Evolutionary conservation across 2,329 filamentous ascomycete species (phyloP), one percentile per base, ranked within the genome.

Genomic region (Tolypocladium amazonense): DNA sequence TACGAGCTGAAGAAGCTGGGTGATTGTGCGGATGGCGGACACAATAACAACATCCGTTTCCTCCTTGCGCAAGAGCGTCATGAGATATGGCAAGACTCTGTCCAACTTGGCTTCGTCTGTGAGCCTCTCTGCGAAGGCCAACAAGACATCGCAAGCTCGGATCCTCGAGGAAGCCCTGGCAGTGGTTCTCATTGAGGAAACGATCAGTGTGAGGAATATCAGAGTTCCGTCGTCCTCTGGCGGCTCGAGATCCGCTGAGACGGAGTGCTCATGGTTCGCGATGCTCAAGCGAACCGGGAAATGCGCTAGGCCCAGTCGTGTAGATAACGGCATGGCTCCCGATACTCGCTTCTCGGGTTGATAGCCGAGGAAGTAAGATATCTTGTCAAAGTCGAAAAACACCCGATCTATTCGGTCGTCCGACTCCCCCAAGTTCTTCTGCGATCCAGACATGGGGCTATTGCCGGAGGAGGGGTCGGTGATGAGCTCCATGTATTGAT

Each of bases 71-170:
- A 99, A 78, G 35, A 97, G 75, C 6, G 86, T 84, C 75, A 96
- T 89, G 41, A 97, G 77, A 70, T 97, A 97, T 1, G 94, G 94
- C 56, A 99, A 77, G 30, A 97, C 89, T 56, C 94, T 86, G 72
- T 99, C 95, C 56, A 99, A 79, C 72, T 97, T 97, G 3, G 92
- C 92, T 74, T 99, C 94, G 70, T 99, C 95, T 0, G 93, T 96
- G 30, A 97, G 75, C 61, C 89, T 83, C 74, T 97, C 92, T 0
- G 92, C 87, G 71, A 99, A 97, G 2, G 93, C 93, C 56, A 99
- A 77, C 56, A 99, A 80, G 47, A 99, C 81, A 71, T 99, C 94
- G 69, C 94, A 96, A 1, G 91, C 94, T 66, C 91, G 87, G 50
- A 97, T 81, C 65, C 91, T 88, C 33, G 93, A 90, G n/a, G 90